phyloP scores from a whole-genome alignment of 2,329 filamentous ascomycete species.

The Chaetomiaceae sp. region DNA sequence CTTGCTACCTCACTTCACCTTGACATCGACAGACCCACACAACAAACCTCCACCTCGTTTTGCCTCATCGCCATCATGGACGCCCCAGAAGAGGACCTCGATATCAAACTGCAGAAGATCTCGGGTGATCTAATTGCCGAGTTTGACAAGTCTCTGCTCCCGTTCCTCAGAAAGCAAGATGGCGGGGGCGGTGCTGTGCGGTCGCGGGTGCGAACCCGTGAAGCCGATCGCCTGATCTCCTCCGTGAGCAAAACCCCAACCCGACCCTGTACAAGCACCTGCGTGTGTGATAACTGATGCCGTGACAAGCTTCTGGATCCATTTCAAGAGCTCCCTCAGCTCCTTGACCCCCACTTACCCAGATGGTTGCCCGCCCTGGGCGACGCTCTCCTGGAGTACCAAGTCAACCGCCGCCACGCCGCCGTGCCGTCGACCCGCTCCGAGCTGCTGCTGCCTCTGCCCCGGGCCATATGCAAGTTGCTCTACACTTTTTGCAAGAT shows the following conservation, averaged over 20 bases:
- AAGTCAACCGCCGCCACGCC: slow-evolving; percentile 42
- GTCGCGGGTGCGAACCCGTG: slow-evolving; percentile 20
- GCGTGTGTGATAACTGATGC: background rate
- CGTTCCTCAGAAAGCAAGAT: slow-evolving; percentile 48
- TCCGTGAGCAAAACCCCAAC: slow-evolving; percentile 10
- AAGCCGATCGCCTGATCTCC: slow-evolving; percentile 21
- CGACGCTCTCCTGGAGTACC: slow-evolving; percentile 65
- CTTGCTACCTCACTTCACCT: background rate
- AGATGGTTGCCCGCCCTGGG: slow-evolving; percentile 68
- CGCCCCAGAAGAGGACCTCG: slow-evolving; percentile 51
- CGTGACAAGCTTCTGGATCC: slow-evolving; percentile 58
- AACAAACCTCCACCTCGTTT: background rate
- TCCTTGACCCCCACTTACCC: slow-evolving; percentile 79
- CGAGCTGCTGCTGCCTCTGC: slow-evolving; percentile 48
- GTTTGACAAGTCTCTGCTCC: slow-evolving; percentile 46
- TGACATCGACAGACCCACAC: background rate
- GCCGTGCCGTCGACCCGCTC: slow-evolving; percentile 22
- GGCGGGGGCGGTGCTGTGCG: slow-evolving; percentile 19
- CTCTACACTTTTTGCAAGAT: slow-evolving; percentile 93
- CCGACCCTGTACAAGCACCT: no score
- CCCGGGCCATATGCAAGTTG: slow-evolving; percentile 68
- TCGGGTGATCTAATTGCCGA: slow-evolving; percentile 54
- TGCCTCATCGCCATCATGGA: slow-evolving; percentile 44
- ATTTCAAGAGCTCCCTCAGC: slow-evolving; percentile 92
- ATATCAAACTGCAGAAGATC: slow-evolving; percentile 56